Evolutionary conservation across 164 flowering plant genomes (phyloP).

Genomic region (Taxillus chinensis): DNA sequence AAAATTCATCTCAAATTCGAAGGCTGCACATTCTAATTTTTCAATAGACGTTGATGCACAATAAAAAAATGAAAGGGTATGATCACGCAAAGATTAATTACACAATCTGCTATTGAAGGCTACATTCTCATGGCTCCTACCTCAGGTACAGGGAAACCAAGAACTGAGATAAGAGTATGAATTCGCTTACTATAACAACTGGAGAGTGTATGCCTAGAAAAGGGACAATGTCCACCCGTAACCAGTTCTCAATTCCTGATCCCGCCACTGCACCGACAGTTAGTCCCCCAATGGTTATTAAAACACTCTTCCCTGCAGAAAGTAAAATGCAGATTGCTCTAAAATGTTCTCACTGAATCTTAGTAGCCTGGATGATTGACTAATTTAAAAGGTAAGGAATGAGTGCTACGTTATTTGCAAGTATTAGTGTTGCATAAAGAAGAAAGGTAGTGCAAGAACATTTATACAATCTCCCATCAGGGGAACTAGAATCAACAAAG

Average conservation of each 20-base stretch:
- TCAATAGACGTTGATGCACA: constrained; percentile 24
- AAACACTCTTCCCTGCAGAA: constrained; percentile 72
- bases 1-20: no score
- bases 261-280: constrained; percentile 90
- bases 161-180: constrained; percentile 72
- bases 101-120: constrained; percentile 10
- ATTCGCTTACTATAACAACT: constrained; percentile 74
- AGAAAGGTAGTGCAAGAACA: no score
- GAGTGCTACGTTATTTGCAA: no score
- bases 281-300: constrained; percentile 79
- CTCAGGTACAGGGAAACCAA: constrained; percentile 73
- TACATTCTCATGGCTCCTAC: constrained; percentile 24
- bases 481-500: no score
- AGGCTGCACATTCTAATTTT: constrained; percentile 17
- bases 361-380: no score
- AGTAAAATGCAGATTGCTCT: not conserved
- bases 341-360: not conserved
- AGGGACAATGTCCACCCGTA: constrained; percentile 93
- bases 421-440: not conserved
- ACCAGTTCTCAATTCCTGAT: constrained; percentile 80
- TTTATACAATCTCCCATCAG: no score
- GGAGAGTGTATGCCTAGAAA: constrained; percentile 80
- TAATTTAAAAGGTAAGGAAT: no score
- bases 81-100: constrained; percentile 28
- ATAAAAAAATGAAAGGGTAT: constrained; percentile 15